These are phyloP conservation scores for Acrodontium crateriforme DNA, from an alignment of 2,329 filamentous ascomycete species.

Conservation along the genomic window DNA sequence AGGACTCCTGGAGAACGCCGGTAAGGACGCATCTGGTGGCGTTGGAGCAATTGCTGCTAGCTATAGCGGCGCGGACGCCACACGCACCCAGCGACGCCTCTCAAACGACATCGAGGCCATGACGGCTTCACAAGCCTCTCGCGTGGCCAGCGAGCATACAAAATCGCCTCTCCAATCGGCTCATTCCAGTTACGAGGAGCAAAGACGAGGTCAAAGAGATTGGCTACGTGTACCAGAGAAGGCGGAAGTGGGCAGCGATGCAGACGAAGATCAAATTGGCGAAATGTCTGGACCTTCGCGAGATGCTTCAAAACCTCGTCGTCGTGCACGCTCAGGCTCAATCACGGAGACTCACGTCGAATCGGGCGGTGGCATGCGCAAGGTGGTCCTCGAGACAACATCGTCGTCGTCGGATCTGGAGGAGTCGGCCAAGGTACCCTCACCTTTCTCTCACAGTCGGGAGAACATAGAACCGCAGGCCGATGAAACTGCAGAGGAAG, in stretches of 20 bases:
- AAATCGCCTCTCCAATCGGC: slow-evolving; percentile 2
- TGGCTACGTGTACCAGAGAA: slow-evolving; percentile 5
- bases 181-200: background rate
- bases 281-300: slow-evolving; percentile 18
- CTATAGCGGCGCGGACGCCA: slow-evolving; percentile 28
- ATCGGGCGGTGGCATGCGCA: slow-evolving; percentile 57
- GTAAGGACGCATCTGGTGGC: slow-evolving; percentile 49
- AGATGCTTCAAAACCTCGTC: slow-evolving; percentile 23
- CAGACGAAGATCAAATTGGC: slow-evolving; percentile 4
- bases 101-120: slow-evolving; percentile 4
- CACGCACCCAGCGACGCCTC: slow-evolving; percentile 5
- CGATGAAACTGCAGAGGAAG: too few species aligned
- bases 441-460: too few species aligned
- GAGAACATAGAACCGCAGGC: too few species aligned
- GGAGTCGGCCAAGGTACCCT: background rate
- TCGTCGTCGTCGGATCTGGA: slow-evolving; percentile 3
- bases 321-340: slow-evolving; percentile 51
- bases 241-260: slow-evolving; percentile 3
- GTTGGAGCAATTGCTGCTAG: slow-evolving; percentile 42
- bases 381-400: slow-evolving; percentile 57
- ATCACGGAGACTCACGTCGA: slow-evolving; percentile 71
- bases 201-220: slow-evolving; percentile 1
- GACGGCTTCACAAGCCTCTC: slow-evolving; percentile 11
- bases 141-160: slow-evolving; percentile 12
- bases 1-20: slow-evolving; percentile 36